A percentile compares a stretch with the other conserved stretches of the same genome.
These are phyloP conservation scores for Globisporangium spiculum DNA, from an alignment of 352 stramenopile species.

Conservation along the genomic window DNA sequence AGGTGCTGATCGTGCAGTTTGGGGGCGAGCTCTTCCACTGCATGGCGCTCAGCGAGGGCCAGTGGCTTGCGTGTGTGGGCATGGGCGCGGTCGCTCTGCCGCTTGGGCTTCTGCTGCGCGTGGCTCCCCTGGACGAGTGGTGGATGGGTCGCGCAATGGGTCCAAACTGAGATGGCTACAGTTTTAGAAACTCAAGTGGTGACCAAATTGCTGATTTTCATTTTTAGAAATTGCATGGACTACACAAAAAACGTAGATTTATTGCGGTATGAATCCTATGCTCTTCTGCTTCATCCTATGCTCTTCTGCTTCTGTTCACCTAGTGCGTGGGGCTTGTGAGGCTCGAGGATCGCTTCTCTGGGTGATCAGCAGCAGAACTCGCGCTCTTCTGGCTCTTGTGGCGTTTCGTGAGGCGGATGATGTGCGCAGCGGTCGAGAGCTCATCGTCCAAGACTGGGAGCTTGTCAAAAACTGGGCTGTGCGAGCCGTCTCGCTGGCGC, in stretches of 20 bases:
- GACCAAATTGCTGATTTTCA: no score
- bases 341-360: neutral
- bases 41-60: slow-evolving; percentile 6
- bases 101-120: slow-evolving; percentile 31
- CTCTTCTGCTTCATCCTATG: slow-evolving; percentile 1
- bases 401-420: slow-evolving; percentile 43
- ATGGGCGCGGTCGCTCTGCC: slow-evolving; percentile 20
- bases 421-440: slow-evolving; percentile 18
- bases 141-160: neutral
- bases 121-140: neutral
- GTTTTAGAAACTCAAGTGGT: neutral
- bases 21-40: slow-evolving; percentile 47
- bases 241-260: slow-evolving; percentile 13
- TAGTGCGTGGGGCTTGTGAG: neutral
- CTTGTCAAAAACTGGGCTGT: slow-evolving; percentile 28
- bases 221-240: neutral
- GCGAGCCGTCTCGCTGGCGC: slow-evolving; percentile 34
- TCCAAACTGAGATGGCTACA: neutral
- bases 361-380: neutral
- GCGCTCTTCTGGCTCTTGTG: slow-evolving; percentile 30
- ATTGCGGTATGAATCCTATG: neutral
- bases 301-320: neutral
- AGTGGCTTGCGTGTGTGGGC: slow-evolving; percentile 26
- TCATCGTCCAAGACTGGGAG: slow-evolving; percentile 35
- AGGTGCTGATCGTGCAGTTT: slow-evolving; percentile 91